Conservation (phyloP, 768 basidiomycete species). For the Mycena venus region DNA sequence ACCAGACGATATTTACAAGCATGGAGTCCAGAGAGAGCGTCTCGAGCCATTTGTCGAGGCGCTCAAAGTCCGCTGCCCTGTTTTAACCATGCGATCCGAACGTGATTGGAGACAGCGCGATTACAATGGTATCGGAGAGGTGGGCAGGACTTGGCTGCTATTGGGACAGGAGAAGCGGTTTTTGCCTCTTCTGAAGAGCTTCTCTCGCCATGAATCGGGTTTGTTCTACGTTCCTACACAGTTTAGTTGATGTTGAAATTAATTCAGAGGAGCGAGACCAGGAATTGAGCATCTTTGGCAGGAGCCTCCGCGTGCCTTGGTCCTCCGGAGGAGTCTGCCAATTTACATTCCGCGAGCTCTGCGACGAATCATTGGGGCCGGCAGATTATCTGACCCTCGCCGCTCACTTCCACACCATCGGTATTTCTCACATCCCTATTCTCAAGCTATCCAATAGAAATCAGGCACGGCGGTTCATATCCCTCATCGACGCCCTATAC, state of each 20-base stretch:
- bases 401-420: conserved; percentile 61
- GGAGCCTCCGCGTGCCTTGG: conserved; percentile 60
- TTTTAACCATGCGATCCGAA: conserved; percentile 58
- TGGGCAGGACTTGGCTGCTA: conserved; percentile 49
- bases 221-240: neutral
- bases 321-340: conserved; percentile 53
- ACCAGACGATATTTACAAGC: conserved; percentile 67
- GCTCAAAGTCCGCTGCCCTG: conserved; percentile 65
- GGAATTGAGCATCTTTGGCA: conserved; percentile 62
- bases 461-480: conserved; percentile 71
- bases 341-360: conserved; percentile 66
- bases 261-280: conserved; percentile 34
- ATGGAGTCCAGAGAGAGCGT: conserved; percentile 69
- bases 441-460: conserved; percentile 66
- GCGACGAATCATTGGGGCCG: conserved; percentile 64
- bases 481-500: conserved; percentile 72
- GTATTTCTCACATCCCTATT: conserved; percentile 63
- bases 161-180: conserved; percentile 39
- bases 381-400: conserved; percentile 72
- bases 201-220: conserved; percentile 3
- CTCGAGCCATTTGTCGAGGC: conserved; percentile 71
- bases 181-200: conserved; percentile 28
- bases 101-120: conserved; percentile 58
- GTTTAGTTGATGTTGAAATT: neutral
- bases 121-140: conserved; percentile 29